Conservation (phyloP, 306 rosid genomes). For the Inga laurina region DNA sequence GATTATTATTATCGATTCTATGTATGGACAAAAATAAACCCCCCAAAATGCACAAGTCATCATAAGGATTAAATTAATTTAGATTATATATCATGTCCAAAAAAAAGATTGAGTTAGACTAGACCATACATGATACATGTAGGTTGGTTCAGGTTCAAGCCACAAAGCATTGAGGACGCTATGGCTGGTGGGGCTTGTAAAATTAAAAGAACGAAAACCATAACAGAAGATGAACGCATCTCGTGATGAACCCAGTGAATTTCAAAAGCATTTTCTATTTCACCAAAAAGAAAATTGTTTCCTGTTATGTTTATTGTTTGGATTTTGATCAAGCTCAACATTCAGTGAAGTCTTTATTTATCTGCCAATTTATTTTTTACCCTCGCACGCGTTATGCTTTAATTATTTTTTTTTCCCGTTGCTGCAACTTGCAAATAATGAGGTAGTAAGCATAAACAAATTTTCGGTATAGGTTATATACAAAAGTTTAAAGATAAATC, state of each 20-base stretch:
- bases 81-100: background rate
- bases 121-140: background rate
- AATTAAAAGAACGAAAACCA: background rate
- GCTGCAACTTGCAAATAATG: background rate
- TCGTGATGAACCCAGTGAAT: background rate
- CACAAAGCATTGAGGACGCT: background rate
- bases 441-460: too few relatives aligned
- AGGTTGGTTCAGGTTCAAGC: background rate
- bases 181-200: background rate
- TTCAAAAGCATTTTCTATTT: background rate
- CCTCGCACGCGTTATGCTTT: background rate
- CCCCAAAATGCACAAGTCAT: background rate
- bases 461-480: too few relatives aligned
- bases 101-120: background rate
- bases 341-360: background rate
- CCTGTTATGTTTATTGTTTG: background rate
- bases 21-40: background rate
- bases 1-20: background rate
- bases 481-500: too few relatives aligned
- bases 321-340: background rate
- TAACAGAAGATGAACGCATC: background rate
- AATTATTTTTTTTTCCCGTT: background rate
- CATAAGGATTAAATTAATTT: background rate
- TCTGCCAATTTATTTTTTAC: background rate
- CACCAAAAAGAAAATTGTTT: background rate